phyloP scores from a whole-genome alignment of 257 asterid species.

The Capsicum rhomboideum region DNA sequence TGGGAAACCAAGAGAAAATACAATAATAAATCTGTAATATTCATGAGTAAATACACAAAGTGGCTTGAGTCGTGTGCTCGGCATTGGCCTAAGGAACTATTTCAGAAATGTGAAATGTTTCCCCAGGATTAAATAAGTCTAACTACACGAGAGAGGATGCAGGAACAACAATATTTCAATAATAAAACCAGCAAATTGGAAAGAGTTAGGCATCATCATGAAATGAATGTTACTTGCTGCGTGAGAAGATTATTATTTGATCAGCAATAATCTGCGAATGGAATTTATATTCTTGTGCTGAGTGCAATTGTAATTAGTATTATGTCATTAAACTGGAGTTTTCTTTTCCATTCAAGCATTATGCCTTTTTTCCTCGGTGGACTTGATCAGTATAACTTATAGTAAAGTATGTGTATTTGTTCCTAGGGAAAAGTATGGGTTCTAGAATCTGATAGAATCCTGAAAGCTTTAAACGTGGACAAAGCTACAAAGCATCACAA shows the following conservation, averaged over 20 bases:
- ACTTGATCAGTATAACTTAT: neutral
- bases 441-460: conserved; percentile 67
- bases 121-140: neutral
- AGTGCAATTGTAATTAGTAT: neutral
- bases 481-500: conserved; percentile 44
- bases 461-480: conserved; percentile 37
- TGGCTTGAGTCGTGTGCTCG: neutral
- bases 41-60: neutral
- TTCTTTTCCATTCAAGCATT: neutral
- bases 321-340: neutral
- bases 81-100: neutral
- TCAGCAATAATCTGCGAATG: neutral
- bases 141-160: neutral
- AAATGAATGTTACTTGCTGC: neutral
- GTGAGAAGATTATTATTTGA: neutral
- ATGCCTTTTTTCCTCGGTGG: neutral
- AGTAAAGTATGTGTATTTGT: neutral
- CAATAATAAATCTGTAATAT: neutral
- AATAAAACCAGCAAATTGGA: neutral
- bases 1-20: neutral
- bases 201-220: neutral
- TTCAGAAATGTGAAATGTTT: neutral
- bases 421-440: conserved; percentile 72
- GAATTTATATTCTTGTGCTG: neutral
- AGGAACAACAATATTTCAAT: neutral